Evolutionary conservation across 805 yeast species (phyloP), one percentile per base, ranked within the genome.

Genomic region (Saccharomyces eubayanus): DNA sequence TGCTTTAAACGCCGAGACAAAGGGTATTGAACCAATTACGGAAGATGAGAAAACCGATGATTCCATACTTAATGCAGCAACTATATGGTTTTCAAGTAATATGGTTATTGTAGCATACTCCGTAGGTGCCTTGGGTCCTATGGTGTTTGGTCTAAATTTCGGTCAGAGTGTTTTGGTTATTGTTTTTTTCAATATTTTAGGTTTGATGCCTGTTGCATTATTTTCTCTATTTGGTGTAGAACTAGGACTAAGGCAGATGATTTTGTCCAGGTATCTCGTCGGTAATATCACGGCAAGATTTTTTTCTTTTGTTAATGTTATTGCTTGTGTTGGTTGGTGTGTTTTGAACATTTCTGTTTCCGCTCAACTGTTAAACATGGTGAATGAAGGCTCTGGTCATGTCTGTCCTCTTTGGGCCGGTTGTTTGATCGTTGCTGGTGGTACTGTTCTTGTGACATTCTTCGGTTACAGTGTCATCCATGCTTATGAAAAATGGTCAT

Each of bases 281-380:
- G 97, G 97, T 58, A 82, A 85, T 70, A 67, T 74, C 31, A 84
- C 86, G 48, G 84, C 87, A 72, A 80, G 96, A 68, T 77, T 89
- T 54, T 85, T 89, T 64, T 84, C 95, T 9, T 69, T 85, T 48
- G 76, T 91, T 67, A 89, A 90, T 67, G 79, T 83, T 64, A 70
- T 91, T 57, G 91, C 96, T 28, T 88, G 96, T 79, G 81, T 90
- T 53, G 97, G 97, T 62, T 91, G 97, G 97, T 87, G 94, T 71
- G 89, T 96, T 9, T 92, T 89, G 49, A 91, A 91, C 72, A 88
- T 87, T 57, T 87, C 90, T 81, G 86, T 90, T 30, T 83, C 94
- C 36, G 96, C 96, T 27, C 94, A 89, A 70, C 74, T 90, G 58
- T 75, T 90, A 55, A 83, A 85, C 72, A 81, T 86, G 66, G 85